These are phyloP conservation scores for Funneliformis mosseae DNA, from an alignment of 192 early-diverging fungal genomes.

Conservation along the genomic window DNA sequence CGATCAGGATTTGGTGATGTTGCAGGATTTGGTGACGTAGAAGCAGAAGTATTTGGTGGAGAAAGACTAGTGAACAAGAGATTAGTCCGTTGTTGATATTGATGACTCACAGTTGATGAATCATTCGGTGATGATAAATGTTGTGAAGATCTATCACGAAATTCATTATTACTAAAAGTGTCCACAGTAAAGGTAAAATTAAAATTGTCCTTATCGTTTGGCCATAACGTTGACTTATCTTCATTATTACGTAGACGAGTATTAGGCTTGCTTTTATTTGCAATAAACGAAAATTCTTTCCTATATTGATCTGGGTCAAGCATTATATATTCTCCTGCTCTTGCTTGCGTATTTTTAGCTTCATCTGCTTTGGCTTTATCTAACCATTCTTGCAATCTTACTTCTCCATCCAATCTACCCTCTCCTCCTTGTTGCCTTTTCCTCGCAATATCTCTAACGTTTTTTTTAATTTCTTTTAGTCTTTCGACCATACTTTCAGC, in stretches of 20 bases:
- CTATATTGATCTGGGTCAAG: slow-evolving; percentile 13
- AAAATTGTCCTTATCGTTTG: slow-evolving; percentile 12
- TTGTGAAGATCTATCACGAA: background rate
- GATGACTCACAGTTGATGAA: background rate
- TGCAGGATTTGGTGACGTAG: slow-evolving; percentile 3
- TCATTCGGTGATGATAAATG: background rate
- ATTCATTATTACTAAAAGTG: slow-evolving; percentile 5
- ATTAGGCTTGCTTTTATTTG: background rate
- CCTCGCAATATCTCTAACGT: slow-evolving; percentile 31
- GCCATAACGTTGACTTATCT: background rate
- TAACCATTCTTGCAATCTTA: slow-evolving; percentile 16
- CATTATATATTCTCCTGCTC: background rate
- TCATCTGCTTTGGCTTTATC: slow-evolving; percentile 6
- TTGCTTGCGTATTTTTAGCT: slow-evolving; percentile 14
- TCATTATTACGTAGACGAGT: background rate
- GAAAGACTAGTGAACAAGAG: slow-evolving; percentile 1
- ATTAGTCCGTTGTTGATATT: background rate
- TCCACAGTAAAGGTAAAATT: slow-evolving; percentile 15
- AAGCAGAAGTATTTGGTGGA: background rate
- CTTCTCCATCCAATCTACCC: slow-evolving; percentile 33
- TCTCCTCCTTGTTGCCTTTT: background rate
- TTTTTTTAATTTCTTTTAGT: slow-evolving; percentile 29
- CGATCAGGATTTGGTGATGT: background rate
- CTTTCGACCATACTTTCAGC: slow-evolving; percentile 25
- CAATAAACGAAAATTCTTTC: slow-evolving; percentile 2